Conservation (phyloP, 108 stramenopile species). For the Craspedostauros australis region DNA sequence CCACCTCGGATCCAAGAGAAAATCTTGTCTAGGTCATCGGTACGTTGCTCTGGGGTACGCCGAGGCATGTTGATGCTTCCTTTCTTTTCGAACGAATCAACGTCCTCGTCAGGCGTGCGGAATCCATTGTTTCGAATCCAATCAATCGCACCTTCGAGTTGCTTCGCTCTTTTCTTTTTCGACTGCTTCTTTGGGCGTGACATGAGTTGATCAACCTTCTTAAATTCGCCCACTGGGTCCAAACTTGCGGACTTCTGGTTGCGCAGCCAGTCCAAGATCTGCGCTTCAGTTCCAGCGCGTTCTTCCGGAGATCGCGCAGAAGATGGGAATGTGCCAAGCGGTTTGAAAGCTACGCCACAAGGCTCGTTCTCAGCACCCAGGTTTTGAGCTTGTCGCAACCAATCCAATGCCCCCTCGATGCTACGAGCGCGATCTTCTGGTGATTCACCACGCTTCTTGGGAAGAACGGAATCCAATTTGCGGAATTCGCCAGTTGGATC, state of each 20-base stretch:
- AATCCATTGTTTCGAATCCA: constrained; percentile 19
- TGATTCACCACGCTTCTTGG: constrained; percentile 1
- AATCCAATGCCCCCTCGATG: constrained; percentile 32
- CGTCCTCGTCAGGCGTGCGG: not conserved
- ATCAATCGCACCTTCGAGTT: constrained; percentile 20
- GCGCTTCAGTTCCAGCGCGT: constrained; percentile 8
- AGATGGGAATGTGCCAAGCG: constrained; percentile 3
- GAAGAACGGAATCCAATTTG: constrained; percentile 13
- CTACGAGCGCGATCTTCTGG: constrained; percentile 15
- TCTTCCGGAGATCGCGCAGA: constrained; percentile 16
- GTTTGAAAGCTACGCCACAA: constrained; percentile 2
- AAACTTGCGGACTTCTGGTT: constrained; percentile 2
- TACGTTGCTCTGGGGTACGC: constrained; percentile 16
- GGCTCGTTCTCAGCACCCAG: not conserved
- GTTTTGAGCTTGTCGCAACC: constrained; percentile 18
- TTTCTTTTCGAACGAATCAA: not conserved
- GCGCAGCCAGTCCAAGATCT: constrained; percentile 32
- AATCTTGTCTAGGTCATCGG: constrained; percentile 7
- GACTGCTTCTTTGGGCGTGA: too few relatives aligned
- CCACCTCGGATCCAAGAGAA: constrained; percentile 21
- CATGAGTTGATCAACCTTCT: constrained; percentile 11
- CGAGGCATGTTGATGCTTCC: too few relatives aligned
- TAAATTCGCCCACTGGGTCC: constrained; percentile 11
- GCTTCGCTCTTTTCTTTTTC: constrained; percentile 10
- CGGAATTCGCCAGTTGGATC: constrained; percentile 12